Evolutionary conservation across 2,329 filamentous ascomycete species (phyloP), one percentile per base, ranked within the genome.

Genomic region (Bipolaris cookei): DNA sequence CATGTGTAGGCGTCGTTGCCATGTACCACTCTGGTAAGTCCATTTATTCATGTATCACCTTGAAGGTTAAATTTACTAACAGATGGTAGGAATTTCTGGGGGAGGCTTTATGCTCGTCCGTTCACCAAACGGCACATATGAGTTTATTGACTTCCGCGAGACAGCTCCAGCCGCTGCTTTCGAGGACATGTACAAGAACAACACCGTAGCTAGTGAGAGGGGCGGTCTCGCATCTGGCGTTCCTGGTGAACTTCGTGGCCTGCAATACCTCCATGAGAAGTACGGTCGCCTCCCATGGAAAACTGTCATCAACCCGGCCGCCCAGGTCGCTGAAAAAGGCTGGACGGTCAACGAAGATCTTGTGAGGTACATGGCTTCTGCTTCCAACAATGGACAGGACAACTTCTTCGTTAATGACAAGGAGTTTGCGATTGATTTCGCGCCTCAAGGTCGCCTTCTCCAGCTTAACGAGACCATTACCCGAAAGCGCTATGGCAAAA

Each of bases 81-180:
- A 51, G 5, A n/a, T n/a, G 13, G 21, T 35, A 75, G 93, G 94
- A 14, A 89, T 97, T 57, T 93, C 91, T 18, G 94, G 94, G 6
- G 94, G 94, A 38, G 94, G 94, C 2, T 98, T 98, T 77, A 90
- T 92, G 83, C 82, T 97, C 4, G 85, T 97, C 4, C 87, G 91
- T 45, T 83, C 86, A 32, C 79, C 85, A 14, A 81, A 91, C 56
- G 92, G 92, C n/a, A 81, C 81, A 16, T 96, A 93, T 71, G 92
- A 96, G 71, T 88, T 88, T 56, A 87, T 98, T 65, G 94, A 98
- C 77, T 98, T 96, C 71, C 84, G 94, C 44, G 94, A 98, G 75
- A 87, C 89, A 0, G 94, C 94, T 0, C 94, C 94, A 0, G 90
- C 88, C 0, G 90, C 91, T 0, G 90, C 92, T 0, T 88, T 83